Evolutionary conservation across 1,139 yeast species (phyloP).

Genomic region (Debaryomyces singareniensis): DNA sequence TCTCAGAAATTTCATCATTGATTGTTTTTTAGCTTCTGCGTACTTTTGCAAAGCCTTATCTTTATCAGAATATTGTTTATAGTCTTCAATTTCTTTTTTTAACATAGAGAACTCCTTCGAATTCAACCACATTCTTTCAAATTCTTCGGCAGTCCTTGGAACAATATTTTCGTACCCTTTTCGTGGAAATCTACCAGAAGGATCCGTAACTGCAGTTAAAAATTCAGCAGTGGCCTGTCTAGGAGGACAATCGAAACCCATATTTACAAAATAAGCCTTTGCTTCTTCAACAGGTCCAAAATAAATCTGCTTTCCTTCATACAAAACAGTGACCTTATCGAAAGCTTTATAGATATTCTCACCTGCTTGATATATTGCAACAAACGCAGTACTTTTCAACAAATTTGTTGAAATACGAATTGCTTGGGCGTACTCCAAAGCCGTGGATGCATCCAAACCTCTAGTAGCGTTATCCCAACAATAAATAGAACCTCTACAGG

Average conservation of each 20-base stretch:
- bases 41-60: not conserved
- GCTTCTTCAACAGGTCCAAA: conserved; percentile 53
- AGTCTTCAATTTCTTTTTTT: conserved; percentile 34
- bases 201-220: conserved; percentile 63
- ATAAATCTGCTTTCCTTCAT: conserved; percentile 53
- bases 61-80: conserved; percentile 29
- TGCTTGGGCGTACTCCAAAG: conserved; percentile 59
- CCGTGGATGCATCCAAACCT: conserved; percentile 71
- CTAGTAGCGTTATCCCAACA: conserved; percentile 81
- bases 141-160: conserved; percentile 53
- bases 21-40: not conserved
- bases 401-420: conserved; percentile 55
- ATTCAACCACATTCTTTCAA: conserved; percentile 47
- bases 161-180: conserved; percentile 47
- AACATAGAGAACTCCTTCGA: conserved; percentile 43
- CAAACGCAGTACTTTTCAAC: conserved; percentile 50
- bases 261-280: conserved; percentile 46
- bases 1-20: conserved; percentile 20
- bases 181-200: conserved; percentile 37
- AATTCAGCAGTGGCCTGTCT: conserved; percentile 65
- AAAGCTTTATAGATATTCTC: conserved; percentile 57
- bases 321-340: conserved; percentile 59
- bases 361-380: conserved; percentile 63
- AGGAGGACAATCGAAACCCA: conserved; percentile 58
- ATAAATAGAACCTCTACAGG: conserved; percentile 50